Conservation (phyloP, 2,329 filamentous ascomycete genomes). For the Tolypocladium sp. region DNA sequence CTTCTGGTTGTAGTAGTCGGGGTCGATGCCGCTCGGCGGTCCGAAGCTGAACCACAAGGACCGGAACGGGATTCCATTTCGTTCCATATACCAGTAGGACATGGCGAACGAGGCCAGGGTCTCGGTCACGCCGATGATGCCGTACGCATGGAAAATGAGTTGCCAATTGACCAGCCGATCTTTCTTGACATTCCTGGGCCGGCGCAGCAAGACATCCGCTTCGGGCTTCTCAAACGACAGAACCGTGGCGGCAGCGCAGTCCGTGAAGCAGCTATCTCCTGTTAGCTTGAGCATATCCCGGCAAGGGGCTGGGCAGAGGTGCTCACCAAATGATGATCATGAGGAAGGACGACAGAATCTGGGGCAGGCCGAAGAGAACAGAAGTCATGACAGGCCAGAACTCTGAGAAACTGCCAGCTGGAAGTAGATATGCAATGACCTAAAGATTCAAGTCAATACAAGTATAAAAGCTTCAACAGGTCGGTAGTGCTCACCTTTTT, state of each 20-base stretch:
- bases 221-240: conserved; percentile 72
- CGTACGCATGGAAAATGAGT: conserved; percentile 65
- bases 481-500: no score
- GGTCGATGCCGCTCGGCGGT: conserved; percentile 38
- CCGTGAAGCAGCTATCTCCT: conserved; percentile 57
- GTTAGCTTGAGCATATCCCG: neutral
- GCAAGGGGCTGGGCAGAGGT: neutral
- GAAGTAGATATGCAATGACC: conserved; percentile 58
- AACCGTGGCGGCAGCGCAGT: conserved; percentile 63
- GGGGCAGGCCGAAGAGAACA: conserved; percentile 62
- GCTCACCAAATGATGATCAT: conserved; percentile 57
- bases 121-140: conserved; percentile 57
- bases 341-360: conserved; percentile 63
- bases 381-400: conserved; percentile 70
- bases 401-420: conserved; percentile 65
- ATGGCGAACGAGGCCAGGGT: conserved; percentile 53
- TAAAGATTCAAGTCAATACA: neutral
- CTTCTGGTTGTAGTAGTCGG: conserved; percentile 43
- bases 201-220: conserved; percentile 61
- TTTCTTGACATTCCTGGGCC: conserved; percentile 57
- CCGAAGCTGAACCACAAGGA: conserved; percentile 62
- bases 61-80: conserved; percentile 54
- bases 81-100: conserved; percentile 57
- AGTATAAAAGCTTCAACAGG: no score
- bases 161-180: conserved; percentile 67